Evolutionary conservation across 164 flowering plant genomes (phyloP).

Genomic region (Macadamia integrifolia): DNA sequence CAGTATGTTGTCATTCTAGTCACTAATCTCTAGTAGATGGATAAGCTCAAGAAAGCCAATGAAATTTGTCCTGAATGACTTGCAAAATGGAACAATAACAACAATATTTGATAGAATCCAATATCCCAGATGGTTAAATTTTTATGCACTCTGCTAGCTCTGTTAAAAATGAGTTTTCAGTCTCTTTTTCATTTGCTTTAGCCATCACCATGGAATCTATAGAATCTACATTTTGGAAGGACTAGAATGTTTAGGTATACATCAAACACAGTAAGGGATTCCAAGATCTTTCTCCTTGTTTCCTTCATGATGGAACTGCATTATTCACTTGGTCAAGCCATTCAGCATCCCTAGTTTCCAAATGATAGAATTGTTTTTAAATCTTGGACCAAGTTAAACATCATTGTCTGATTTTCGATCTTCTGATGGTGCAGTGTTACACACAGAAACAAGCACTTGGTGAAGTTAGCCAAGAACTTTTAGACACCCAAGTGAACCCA

Average conservation of each 20-base stretch:
- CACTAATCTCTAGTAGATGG: no score
- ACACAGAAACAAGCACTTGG: constrained; percentile 91
- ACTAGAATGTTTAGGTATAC: not conserved
- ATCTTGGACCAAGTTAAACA: not conserved
- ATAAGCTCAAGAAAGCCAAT: not conserved
- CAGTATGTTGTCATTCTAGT: not conserved
- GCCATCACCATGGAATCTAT: no score
- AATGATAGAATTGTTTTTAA: not conserved
- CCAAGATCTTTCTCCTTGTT: no score
- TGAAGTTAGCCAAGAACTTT: constrained; percentile 61
- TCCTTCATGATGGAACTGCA: no score
- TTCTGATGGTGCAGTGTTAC: constrained; percentile 47
- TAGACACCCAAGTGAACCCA: constrained; percentile 84
- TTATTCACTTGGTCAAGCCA: not conserved
- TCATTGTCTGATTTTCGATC: not conserved
- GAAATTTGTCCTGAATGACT: not conserved
- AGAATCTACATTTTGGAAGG: not conserved
- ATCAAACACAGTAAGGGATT: no score
- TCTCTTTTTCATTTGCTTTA: no score
- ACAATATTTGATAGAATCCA: no score
- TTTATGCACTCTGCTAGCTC: no score
- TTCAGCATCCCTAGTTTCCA: not conserved
- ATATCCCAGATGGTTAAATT: no score
- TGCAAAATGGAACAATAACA: no score
- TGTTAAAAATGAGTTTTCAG: no score